Evolutionary conservation across 345 rosid species (phyloP).

Genomic region (Noccaea caerulescens): DNA sequence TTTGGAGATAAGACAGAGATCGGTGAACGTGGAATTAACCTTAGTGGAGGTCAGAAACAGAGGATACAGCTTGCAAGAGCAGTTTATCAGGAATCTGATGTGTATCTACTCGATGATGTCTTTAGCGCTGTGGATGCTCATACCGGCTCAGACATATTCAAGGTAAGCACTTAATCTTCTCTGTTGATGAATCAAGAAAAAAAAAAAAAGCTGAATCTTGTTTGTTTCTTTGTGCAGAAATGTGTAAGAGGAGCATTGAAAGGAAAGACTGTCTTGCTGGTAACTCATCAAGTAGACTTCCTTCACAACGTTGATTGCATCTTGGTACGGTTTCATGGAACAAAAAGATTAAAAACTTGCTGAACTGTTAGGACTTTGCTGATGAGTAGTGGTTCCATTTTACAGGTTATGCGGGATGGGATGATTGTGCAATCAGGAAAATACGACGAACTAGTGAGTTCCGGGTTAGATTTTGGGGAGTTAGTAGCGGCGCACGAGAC

Average conservation of each 20-base stretch:
- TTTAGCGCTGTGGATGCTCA: conserved; percentile 99
- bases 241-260: conserved; percentile 87
- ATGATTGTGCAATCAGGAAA: conserved; percentile 89
- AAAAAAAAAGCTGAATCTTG: conserved; percentile 13
- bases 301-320: conserved; percentile 85
- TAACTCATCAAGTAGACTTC: conserved; percentile 97
- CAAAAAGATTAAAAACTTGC: background rate
- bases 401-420: conserved; percentile 93
- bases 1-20: conserved; percentile 95
- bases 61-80: conserved; percentile 92
- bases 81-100: conserved; percentile 90
- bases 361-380: background rate
- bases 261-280: conserved; percentile 84
- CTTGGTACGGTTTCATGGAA: conserved; percentile 46
- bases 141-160: conserved; percentile 87
- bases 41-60: conserved; percentile 98
- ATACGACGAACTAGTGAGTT: conserved; percentile 60
- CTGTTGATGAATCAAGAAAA: background rate
- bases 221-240: conserved; percentile 54
- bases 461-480: conserved; percentile 70
- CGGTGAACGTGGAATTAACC: conserved; percentile 96
- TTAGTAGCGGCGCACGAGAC: conserved; percentile 89
- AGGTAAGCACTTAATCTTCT: conserved; percentile 50
- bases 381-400: conserved; percentile 13
- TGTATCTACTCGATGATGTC: conserved; percentile 90